These are phyloP conservation scores for Rhododendron vialii DNA, from an alignment of 148 eudicot species.

Conservation along the genomic window DNA sequence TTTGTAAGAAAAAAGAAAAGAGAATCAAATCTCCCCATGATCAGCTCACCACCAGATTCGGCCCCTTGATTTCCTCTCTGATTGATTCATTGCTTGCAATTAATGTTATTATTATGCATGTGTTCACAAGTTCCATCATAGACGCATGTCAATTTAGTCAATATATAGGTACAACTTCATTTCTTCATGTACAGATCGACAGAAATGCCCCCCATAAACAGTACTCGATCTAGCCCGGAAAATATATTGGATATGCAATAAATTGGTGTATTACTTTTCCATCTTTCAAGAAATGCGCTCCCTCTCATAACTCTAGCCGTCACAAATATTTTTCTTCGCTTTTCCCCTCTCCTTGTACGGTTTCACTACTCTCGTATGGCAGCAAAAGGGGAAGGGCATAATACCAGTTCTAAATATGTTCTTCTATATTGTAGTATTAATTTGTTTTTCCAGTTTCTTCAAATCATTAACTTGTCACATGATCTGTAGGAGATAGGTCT, in stretches of 20 bases:
- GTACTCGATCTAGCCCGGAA: no score
- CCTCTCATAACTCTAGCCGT: neutral
- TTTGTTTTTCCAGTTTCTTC: neutral
- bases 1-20: neutral
- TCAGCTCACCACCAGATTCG: neutral
- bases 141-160: neutral
- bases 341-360: no score
- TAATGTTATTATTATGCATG: neutral
- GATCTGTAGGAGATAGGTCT: neutral
- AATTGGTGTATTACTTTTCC: neutral
- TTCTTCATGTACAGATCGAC: neutral
- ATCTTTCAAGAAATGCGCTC: no score
- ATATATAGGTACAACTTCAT: neutral
- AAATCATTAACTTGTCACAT: no score
- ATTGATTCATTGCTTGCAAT: neutral
- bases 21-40: neutral
- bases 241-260: no score
- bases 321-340: no score
- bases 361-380: neutral
- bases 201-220: no score
- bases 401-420: no score
- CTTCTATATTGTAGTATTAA: no score
- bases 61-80: neutral
- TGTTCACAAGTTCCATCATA: neutral
- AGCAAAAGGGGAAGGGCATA: no score